A percentile compares a stretch with the other conserved stretches of the same genome.
Conservation (phyloP, 495 filamentous ascomycete genomes). For the Immersiella caudata region DNA sequence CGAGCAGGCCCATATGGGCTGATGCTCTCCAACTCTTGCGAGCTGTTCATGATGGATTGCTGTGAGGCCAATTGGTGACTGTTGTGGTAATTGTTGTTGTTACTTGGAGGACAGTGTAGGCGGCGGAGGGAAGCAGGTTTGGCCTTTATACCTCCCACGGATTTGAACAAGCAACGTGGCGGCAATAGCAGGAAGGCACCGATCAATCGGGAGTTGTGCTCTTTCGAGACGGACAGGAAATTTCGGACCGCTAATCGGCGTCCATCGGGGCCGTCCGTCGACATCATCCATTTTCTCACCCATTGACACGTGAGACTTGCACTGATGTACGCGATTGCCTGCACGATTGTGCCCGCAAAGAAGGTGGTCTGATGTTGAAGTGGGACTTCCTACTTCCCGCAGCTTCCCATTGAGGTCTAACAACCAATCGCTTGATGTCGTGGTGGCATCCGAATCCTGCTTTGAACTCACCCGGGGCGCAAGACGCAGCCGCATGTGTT, state of each 20-base stretch:
- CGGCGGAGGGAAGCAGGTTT: neutral
- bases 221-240: neutral
- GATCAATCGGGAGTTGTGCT: neutral
- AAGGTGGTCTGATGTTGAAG: slow-evolving; percentile 29
- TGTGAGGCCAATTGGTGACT: neutral
- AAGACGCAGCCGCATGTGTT: neutral
- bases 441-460: neutral
- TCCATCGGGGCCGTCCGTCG: neutral
- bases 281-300: neutral
- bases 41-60: slow-evolving; percentile 39
- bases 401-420: neutral
- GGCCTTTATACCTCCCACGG: neutral
- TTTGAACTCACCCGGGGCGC: neutral
- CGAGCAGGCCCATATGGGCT: slow-evolving; percentile 65
- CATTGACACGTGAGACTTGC: neutral
- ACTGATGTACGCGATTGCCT: neutral
- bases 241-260: neutral
- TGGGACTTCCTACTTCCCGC: neutral
- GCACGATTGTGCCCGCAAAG: slow-evolving; percentile 2
- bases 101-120: neutral
- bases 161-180: neutral
- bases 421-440: slow-evolving; percentile 8
- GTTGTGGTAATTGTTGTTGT: slow-evolving; percentile 1
- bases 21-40: slow-evolving; percentile 54
- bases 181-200: neutral